Conservation (phyloP, 768 basidiomycete genomes). For the Russula griseocarnosa region DNA sequence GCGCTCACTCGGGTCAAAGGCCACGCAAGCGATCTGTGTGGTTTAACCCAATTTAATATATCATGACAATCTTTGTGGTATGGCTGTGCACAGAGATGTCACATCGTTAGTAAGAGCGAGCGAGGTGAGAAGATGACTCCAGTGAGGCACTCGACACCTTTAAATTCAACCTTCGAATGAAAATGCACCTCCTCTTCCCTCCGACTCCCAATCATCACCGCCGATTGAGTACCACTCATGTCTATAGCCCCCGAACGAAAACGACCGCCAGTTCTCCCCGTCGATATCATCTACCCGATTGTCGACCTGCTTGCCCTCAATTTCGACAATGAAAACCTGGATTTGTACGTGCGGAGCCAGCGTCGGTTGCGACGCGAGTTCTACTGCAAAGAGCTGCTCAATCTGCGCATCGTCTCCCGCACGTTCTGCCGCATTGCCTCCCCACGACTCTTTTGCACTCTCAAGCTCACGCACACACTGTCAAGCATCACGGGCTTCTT, state of each 20-base stretch:
- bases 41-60: not conserved
- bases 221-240: not conserved
- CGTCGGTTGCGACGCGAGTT: not conserved
- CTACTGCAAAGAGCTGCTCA: slow-evolving; percentile 9
- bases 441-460: slow-evolving; percentile 11
- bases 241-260: not conserved
- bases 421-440: slow-evolving; percentile 12
- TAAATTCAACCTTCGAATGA: not conserved
- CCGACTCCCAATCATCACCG: not conserved
- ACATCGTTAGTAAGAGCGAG: not conserved
- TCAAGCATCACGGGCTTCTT: slow-evolving; percentile 14
- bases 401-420: slow-evolving; percentile 13
- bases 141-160: not conserved
- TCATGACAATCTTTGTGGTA: not conserved
- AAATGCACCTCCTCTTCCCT: not conserved
- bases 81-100: not conserved
- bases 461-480: slow-evolving; percentile 17
- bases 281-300: slow-evolving; percentile 16
- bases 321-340: slow-evolving; percentile 9
- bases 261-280: slow-evolving; percentile 4
- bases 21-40: not conserved
- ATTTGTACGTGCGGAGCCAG: not conserved
- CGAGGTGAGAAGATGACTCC: not conserved
- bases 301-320: slow-evolving; percentile 1
- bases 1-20: not conserved